Conservation (phyloP, 2,329 filamentous ascomycete species). For the Pleoardoris graminearum region DNA sequence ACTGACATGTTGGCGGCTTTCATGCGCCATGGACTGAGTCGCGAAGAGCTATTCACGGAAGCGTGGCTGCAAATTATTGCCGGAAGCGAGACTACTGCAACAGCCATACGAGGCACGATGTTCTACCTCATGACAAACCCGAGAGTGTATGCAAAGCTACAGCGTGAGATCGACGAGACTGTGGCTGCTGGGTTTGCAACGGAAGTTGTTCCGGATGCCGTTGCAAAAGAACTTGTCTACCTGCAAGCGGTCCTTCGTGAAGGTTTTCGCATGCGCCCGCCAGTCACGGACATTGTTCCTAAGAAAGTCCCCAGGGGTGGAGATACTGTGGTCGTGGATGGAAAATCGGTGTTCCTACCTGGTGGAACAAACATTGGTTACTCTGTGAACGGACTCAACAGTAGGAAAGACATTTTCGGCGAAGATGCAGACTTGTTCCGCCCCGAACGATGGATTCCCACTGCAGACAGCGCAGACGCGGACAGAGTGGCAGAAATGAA, state of each 20-base stretch:
- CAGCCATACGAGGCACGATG: slow-evolving; percentile 56
- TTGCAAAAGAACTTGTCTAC: slow-evolving; percentile 46
- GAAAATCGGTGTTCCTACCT: slow-evolving; percentile 27
- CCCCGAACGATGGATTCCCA: slow-evolving; percentile 53
- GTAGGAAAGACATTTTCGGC: slow-evolving; percentile 30
- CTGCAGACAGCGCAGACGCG: slow-evolving; percentile 14
- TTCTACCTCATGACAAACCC: slow-evolving; percentile 56
- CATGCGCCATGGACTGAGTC: slow-evolving; percentile 49
- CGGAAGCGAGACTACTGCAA: slow-evolving; percentile 62
- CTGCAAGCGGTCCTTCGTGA: slow-evolving; percentile 53
- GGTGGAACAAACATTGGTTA: slow-evolving; percentile 35
- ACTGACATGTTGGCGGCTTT: slow-evolving; percentile 59
- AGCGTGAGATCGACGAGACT: slow-evolving; percentile 50
- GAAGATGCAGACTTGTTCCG: slow-evolving; percentile 50
- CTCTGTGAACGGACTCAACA: slow-evolving; percentile 24
- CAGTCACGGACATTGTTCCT: slow-evolving; percentile 32
- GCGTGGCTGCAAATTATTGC: slow-evolving; percentile 54
- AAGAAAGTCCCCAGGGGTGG: slow-evolving; percentile 33
- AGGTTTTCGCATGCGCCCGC: slow-evolving; percentile 45
- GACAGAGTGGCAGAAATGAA: slow-evolving; percentile 26
- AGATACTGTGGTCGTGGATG: slow-evolving; percentile 26
- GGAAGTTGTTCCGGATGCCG: slow-evolving; percentile 53
- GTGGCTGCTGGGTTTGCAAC: slow-evolving; percentile 25
- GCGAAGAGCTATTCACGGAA: slow-evolving; percentile 46
- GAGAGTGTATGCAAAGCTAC: slow-evolving; percentile 49